These are phyloP conservation scores for Penicillium frequentans DNA, from an alignment of 2,329 filamentous ascomycete genomes.

Conservation along the genomic window DNA sequence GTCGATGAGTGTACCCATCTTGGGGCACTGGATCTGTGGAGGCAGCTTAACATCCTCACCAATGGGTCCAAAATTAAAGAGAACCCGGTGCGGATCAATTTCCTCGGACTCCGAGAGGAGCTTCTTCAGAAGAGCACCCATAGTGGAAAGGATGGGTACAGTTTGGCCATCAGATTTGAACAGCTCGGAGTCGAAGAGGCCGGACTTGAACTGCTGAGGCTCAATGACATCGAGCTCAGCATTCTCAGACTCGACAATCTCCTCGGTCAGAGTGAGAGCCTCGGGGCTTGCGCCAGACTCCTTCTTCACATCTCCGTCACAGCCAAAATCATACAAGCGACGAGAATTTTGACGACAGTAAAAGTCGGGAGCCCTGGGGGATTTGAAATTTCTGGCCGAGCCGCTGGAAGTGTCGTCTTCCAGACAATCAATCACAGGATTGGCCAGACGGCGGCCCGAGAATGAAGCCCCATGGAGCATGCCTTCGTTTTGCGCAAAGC, in stretches of 20 bases:
- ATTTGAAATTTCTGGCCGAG: too few relatives aligned
- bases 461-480: too few relatives aligned
- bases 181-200: neutral
- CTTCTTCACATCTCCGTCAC: too few relatives aligned
- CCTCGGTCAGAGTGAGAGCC: too few relatives aligned
- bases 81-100: neutral
- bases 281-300: too few relatives aligned
- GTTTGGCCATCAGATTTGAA: neutral
- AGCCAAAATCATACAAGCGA: too few relatives aligned
- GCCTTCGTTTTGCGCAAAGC: too few relatives aligned
- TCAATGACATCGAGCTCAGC: neutral
- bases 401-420: too few relatives aligned
- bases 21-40: neutral
- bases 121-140: neutral
- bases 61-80: neutral
- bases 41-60: neutral
- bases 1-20: neutral
- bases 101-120: neutral
- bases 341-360: too few relatives aligned
- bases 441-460: too few relatives aligned
- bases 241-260: neutral
- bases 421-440: too few relatives aligned
- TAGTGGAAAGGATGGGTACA: neutral
- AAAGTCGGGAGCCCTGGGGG: too few relatives aligned
- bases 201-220: neutral